Base-by-base conservation (phyloP, 257 asterid species). In the Penstemon barbatus region DNA sequence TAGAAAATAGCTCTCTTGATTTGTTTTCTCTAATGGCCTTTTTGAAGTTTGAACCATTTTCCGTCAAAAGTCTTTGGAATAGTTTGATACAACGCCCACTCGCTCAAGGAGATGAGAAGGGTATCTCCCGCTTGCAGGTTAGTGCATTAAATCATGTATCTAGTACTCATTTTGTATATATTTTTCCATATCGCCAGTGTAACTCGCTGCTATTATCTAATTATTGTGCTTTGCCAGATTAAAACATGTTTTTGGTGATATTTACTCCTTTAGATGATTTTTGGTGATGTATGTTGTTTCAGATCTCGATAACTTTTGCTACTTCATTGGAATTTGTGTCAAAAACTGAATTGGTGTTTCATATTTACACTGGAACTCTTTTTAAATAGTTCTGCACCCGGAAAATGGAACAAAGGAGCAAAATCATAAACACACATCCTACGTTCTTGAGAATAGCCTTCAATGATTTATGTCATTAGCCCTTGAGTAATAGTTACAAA, bases 31-130 rank as follows among this genome's bases (percentile, higher is more conserved):
- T 86, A 57, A 72, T 86, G 86, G 67, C 83, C 4, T 83, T 86
- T 72, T 70, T 86, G 73, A 75, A 78, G 65, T 77, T 86, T 70
- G 87, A 86, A 74, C 89, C 92, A n/a, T 72, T 86, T 61, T 86
- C 86, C 13, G 69, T 72, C 13, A 80, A 79, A 66, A 42, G 53
- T 77, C 82, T 75, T 52, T 84, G 92, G 92, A 80, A 69, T 62
- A 74, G 66, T 63, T 70, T 83, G 80, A 78, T 86, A 61, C 82
- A 82, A 13, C 76, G 77, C 37, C 89, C 89, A 54, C 79, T 83
- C 60, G 40, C 73, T 76, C 74, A 53, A 49, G 87, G 87, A 70
- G 80, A 83, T 40, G 72, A 76, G 74, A 84, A 80, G 69, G 87
- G 89, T 46, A 59, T 86, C 25, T 62, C 77, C 3, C 74, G 87